Evolutionary conservation across 2,329 filamentous ascomycete species (phyloP).

Genomic region (Penicillium sp.): DNA sequence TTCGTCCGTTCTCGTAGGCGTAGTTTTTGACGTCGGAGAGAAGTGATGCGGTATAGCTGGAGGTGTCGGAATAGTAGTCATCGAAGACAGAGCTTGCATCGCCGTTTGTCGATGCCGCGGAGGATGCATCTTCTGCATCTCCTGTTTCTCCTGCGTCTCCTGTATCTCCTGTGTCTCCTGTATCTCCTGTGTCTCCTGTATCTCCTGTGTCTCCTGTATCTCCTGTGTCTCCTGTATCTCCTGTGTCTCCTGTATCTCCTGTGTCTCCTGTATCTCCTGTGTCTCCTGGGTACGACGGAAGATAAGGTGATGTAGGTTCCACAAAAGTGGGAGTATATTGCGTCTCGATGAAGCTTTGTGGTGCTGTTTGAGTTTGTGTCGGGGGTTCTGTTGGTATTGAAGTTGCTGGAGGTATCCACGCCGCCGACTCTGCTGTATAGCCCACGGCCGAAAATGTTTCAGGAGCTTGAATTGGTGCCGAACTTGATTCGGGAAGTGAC

Average conservation of each 20-base stretch:
- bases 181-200: too few relatives aligned
- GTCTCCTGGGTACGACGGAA: slow-evolving; percentile 2
- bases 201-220: slow-evolving; percentile 11
- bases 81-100: slow-evolving; percentile 17
- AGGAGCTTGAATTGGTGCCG: not conserved
- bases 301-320: not conserved
- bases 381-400: not conserved
- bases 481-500: not conserved
- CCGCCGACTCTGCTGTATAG: not conserved
- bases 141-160: slow-evolving; percentile 7
- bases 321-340: not conserved
- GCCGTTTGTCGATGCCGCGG: slow-evolving; percentile 10
- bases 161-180: slow-evolving; percentile 7
- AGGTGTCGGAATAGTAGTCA: slow-evolving; percentile 18
- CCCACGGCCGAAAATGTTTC: not conserved
- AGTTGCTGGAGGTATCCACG: not conserved
- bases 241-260: slow-evolving; percentile 7
- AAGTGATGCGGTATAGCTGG: slow-evolving; percentile 20
- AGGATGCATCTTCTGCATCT: slow-evolving; percentile 9
- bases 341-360: not conserved
- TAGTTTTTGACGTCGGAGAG: slow-evolving; percentile 23
- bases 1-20: slow-evolving; percentile 26
- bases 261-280: slow-evolving; percentile 2
- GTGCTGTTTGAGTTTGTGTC: not conserved
- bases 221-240: slow-evolving; percentile 6